phyloP scores from a whole-genome alignment of 164 flowering plant species.

The Protea cynaroides region DNA sequence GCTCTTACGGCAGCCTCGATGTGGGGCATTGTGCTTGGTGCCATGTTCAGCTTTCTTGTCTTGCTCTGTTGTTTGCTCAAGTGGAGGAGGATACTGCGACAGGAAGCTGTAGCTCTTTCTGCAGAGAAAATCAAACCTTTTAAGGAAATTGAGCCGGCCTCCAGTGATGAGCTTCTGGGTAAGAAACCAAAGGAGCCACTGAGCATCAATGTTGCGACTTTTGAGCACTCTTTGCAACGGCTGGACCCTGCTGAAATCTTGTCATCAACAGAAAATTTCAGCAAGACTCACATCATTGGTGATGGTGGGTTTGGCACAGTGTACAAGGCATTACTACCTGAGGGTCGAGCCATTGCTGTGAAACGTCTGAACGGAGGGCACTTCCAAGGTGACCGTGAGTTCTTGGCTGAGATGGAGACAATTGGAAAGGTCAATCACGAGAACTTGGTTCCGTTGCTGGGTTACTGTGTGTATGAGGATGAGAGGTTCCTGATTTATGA shows the following conservation, averaged over 20 bases:
- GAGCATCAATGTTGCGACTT: constrained; percentile 61
- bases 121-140: constrained; percentile 21
- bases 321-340: constrained; percentile 47
- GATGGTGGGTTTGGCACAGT: constrained; percentile 70
- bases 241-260: constrained; percentile 44
- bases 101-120: constrained; percentile 16
- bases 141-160: constrained; percentile 23
- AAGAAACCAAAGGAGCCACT: constrained; percentile 48
- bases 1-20: constrained; percentile 24
- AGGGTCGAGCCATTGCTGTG: constrained; percentile 43
- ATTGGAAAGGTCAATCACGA: constrained; percentile 63
- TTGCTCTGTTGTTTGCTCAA: constrained; percentile 24
- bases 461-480: constrained; percentile 51
- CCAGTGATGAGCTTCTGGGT: constrained; percentile 30
- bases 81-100: constrained; percentile 30
- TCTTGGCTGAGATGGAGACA: constrained; percentile 64
- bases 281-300: constrained; percentile 51
- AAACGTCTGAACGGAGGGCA: constrained; percentile 52
- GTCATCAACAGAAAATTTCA: constrained; percentile 57
- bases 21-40: constrained; percentile 31
- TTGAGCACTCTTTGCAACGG: constrained; percentile 44
- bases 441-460: constrained; percentile 50
- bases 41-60: constrained; percentile 18
- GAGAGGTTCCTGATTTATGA: constrained; percentile 56
- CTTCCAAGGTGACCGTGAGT: constrained; percentile 48